These are phyloP conservation scores for Sicyos edulis DNA, from an alignment of 306 rosid species.

Conservation along the genomic window DNA sequence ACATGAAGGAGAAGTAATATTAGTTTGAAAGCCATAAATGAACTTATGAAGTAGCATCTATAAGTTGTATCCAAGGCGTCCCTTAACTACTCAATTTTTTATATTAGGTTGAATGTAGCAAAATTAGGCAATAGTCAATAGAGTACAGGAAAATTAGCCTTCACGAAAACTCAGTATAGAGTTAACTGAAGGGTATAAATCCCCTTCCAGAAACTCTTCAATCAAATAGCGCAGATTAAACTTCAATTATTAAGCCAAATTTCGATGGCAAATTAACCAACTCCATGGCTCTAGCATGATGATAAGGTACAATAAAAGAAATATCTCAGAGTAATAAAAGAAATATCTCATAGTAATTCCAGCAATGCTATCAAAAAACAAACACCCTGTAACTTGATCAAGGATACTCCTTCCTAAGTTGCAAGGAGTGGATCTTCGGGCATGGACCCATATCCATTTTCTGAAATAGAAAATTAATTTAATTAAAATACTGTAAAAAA, in stretches of 20 bases:
- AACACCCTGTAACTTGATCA: conserved; percentile 3
- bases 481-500: background rate
- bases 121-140: background rate
- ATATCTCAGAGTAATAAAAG: conserved; percentile 4
- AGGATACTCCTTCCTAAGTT: conserved; percentile 99
- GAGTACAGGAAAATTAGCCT: background rate
- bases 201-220: background rate
- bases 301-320: conserved; percentile 6
- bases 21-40: background rate
- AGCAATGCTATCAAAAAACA: background rate
- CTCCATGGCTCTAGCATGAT: background rate
- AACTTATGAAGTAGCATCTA: background rate
- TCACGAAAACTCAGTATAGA: background rate
- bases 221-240: background rate
- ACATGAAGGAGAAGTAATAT: background rate
- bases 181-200: background rate
- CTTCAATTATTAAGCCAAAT: background rate
- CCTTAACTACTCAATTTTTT: background rate
- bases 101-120: background rate
- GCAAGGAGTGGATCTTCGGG: conserved; percentile 97
- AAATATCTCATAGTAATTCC: background rate
- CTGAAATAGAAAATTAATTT: conserved; percentile 40
- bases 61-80: background rate
- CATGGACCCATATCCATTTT: conserved; percentile 99
- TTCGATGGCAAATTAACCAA: background rate